Evolutionary conservation across 495 filamentous ascomycete genomes (phyloP), one percentile per base, ranked within the genome.

Genomic region (Talaromyces ruber): DNA sequence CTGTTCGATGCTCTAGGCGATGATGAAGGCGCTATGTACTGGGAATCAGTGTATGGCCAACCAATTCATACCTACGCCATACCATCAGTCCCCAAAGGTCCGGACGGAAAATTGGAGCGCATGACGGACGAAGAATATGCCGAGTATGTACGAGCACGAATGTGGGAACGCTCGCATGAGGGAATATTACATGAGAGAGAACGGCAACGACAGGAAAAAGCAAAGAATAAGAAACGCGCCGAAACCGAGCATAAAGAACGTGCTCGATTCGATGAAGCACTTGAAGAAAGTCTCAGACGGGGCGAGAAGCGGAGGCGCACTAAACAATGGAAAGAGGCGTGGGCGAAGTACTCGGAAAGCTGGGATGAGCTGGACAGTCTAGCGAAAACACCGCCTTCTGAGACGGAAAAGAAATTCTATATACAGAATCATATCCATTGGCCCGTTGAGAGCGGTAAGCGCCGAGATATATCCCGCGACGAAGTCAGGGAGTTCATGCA

Each of bases 1-100:
- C 86, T 98, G 54, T 97, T 98, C 79, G 94, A 98, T 72, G 94
- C 94, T n/a, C 86, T 98, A 72, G 95, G 92, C 43, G 94, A 98
- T 74, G 94, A 98, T 74, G 94, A 98, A 76, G 94, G 94, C 39
- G 94, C 94, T 47, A 84, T 84, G 34, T 98, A 91, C 77, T 98
- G 94, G 94, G 88, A 96, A 70, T 82, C 84, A 34, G 91, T 98
- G 56, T 98, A 97, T 73, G 92, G 93, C 14, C 92, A 98, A 68
- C 93, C 93, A 1, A 89, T 98, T 58, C 88, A 90, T 66, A 81
- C 70, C 4, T 92, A 88, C 64, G 68, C 82, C 1, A 64, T 72
- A 0, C 77, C 79, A 0, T 67, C 71, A 2, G 62, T 70, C 1
- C 67, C 71, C 3, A 72, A 68, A 51, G 75, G 74, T 0, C 72